Evolutionary conservation across 192 early-diverging fungal genomes (phyloP).

Genomic region (Coemansia asiatica): DNA sequence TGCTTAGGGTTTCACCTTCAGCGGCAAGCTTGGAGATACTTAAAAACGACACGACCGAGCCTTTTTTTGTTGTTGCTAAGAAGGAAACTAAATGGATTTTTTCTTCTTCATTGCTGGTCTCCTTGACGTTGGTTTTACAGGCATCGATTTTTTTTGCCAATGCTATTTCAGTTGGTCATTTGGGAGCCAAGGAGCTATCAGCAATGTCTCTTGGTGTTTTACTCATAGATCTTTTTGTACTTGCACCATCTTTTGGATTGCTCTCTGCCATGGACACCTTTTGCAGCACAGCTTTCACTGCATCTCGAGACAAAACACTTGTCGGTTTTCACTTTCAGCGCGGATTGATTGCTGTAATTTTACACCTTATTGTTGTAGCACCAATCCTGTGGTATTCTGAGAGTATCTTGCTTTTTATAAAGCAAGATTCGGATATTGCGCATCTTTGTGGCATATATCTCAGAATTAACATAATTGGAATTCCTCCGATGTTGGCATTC

Average conservation of each 20-base stretch:
- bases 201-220: conserved; percentile 64
- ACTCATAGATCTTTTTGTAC: conserved; percentile 57
- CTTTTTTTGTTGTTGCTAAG: conserved; percentile 18
- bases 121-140: conserved; percentile 61
- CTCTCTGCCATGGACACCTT: conserved; percentile 12
- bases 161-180: conserved; percentile 62
- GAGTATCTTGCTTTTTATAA: conserved; percentile 61
- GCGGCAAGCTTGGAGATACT: conserved; percentile 29
- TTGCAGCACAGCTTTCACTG: conserved; percentile 11
- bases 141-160: conserved; percentile 64
- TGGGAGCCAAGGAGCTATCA: conserved; percentile 60
- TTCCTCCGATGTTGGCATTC: conserved; percentile 71
- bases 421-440: conserved; percentile 77
- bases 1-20: conserved; percentile 40
- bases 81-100: conserved; percentile 34
- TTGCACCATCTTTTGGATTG: conserved; percentile 63
- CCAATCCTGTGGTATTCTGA: conserved; percentile 71
- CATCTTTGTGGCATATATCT: conserved; percentile 60
- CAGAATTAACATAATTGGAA: conserved; percentile 64
- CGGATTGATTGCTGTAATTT: conserved; percentile 61
- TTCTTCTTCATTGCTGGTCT: conserved; percentile 26
- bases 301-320: conserved; percentile 58
- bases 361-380: conserved; percentile 69
- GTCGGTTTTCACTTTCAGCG: conserved; percentile 74
- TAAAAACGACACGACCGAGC: conserved; percentile 30